phyloP scores from a whole-genome alignment of 139 green algal genomes.

The Eudorina sp. region DNA sequence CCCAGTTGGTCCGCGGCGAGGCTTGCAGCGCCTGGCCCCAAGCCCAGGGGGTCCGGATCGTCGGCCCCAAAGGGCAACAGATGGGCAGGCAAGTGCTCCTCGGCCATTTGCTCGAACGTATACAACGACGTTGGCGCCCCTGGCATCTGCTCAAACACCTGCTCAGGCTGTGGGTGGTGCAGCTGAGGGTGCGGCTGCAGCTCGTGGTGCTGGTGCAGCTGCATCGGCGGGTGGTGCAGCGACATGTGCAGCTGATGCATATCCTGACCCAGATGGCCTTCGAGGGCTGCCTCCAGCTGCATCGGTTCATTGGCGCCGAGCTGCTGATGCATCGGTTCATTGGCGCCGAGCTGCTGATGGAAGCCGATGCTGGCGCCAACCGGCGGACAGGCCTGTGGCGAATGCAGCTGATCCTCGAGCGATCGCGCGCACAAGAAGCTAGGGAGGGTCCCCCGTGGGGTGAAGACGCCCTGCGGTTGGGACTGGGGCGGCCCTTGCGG shows the following conservation, averaged over 20 bases:
- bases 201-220: not conserved
- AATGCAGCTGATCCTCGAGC: not conserved
- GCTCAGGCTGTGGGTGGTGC: not conserved
- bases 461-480: not conserved
- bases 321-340: not conserved
- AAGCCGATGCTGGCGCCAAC: not conserved
- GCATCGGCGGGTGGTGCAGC: not conserved
- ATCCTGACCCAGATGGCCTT: not conserved
- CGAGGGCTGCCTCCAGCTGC: not conserved
- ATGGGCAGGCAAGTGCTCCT: not conserved
- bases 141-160: not conserved
- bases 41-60: conserved; percentile 4
- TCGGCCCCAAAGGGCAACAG: not conserved
- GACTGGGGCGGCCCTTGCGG: not conserved
- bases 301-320: not conserved
- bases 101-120: conserved; percentile 1
- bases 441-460: not conserved
- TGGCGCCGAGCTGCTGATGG: not conserved
- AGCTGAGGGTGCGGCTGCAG: not conserved
- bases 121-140: not conserved
- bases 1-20: not conserved
- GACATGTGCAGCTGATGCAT: not conserved
- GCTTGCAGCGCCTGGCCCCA: not conserved
- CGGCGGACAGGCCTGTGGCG: not conserved
- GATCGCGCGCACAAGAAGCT: not conserved